Base-by-base conservation (phyloP, 2,329 filamentous ascomycete genomes). In the Fonsecaea nubica region DNA sequence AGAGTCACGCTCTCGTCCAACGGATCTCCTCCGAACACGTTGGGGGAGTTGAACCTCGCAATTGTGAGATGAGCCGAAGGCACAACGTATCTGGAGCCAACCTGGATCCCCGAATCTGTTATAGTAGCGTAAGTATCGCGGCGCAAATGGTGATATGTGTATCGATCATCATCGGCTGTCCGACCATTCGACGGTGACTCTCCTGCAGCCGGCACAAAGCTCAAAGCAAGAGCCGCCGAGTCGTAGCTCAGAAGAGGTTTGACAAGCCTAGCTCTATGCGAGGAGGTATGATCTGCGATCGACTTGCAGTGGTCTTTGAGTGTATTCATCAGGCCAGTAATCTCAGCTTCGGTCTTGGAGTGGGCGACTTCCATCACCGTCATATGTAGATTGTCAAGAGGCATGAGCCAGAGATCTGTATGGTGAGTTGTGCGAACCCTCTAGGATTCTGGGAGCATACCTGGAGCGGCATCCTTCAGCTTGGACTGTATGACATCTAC, bases 21-120 rank as follows among this genome's bases (percentile, higher is more conserved):
- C 42, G 84, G 73, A 4, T 73, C 69, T 1, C 76, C 76, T 45
- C 71, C 62, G 65, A 84, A 81, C 52, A 93, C 92, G 12, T 83
- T 80, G 48, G 87, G 84, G 9, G 83, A 85, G 52, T 97, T 84
- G 76, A 95, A 97, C 3, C 94, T 84, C 0, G 87, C 93, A 64
- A 98, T 86, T 0, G 94, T 97, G 74, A 97, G 86, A 80, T 98
- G 94, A 15, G 92, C 92, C 55, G 91, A 94, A 1, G 93, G 93
- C 1, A 96, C 92, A 30, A 93, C 89, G 76, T 97, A 98, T 64
- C 94, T 85, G 60, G 91, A 92, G 25, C 84, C 89, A 38, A 97
- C 84, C 15, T 85, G 80, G n/a, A 94, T 82, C 0, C 91, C 91
- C 0, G 87, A 84, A 3, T 80, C 80, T 54, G 82, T 80, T 3